Conservation (phyloP, 2,329 filamentous ascomycete species). For the Ophiostoma australiae region DNA sequence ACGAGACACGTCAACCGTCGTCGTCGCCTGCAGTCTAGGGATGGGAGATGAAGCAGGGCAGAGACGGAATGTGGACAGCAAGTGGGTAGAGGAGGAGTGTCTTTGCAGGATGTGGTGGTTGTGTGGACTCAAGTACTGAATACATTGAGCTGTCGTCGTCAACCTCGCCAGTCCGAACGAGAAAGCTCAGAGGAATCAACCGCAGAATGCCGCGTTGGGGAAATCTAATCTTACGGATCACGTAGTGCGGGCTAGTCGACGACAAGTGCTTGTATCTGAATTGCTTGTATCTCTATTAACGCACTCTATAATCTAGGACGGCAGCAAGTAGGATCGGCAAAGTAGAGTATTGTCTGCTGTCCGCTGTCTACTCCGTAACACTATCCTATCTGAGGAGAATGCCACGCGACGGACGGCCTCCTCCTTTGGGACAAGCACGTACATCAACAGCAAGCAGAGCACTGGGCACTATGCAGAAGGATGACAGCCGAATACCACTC, state of each 20-base stretch:
- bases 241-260: background rate
- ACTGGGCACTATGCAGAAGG: background rate
- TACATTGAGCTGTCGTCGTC: background rate
- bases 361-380: too few relatives aligned
- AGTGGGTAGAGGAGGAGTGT: background rate
- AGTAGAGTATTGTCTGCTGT: too few relatives aligned
- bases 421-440: background rate
- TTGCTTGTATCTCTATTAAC: background rate
- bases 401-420: background rate
- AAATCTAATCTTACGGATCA: background rate
- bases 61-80: conserved; percentile 5
- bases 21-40: background rate
- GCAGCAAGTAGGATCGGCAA: too few relatives aligned
- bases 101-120: background rate
- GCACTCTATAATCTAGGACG: background rate
- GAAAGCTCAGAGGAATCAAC: background rate
- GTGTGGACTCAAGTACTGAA: background rate
- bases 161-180: background rate
- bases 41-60: conserved; percentile 10
- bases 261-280: background rate
- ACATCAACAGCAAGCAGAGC: background rate
- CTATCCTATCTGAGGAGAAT: background rate
- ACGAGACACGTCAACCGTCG: background rate
- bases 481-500: conserved; percentile 1
- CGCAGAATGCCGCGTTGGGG: background rate